These are phyloP conservation scores for Euptelea pleiosperma DNA, from an alignment of 164 flowering plant genomes.

Conservation along the genomic window DNA sequence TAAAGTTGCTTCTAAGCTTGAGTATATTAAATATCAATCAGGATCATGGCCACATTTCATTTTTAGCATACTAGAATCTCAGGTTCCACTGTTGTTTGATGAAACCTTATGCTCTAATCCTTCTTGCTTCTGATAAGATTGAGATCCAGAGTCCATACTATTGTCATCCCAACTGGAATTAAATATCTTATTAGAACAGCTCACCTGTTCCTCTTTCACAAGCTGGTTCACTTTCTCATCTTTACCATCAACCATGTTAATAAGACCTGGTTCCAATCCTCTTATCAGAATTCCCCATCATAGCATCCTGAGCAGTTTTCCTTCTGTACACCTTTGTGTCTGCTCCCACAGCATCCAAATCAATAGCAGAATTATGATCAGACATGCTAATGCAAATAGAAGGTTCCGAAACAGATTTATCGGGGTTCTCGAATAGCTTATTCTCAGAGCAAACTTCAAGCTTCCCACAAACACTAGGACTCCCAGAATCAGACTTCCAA, in stretches of 20 bases:
- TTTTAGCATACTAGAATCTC: constrained; percentile 1
- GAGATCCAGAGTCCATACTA: constrained; percentile 21
- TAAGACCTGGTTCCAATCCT: too few relatives aligned
- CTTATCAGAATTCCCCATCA: background rate
- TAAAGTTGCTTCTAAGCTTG: constrained; percentile 12
- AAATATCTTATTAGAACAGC: constrained; percentile 29
- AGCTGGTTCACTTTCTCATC: constrained; percentile 9
- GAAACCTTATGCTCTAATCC: constrained; percentile 7
- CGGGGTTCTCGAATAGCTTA: constrained; percentile 10
- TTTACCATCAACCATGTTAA: too few relatives aligned
- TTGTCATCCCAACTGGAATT: constrained; percentile 26
- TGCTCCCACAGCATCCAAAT: constrained; percentile 1
- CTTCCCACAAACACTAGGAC: constrained; percentile 17
- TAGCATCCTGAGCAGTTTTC: background rate
- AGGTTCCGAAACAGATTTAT: constrained; percentile 11
- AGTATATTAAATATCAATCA: constrained; percentile 24
- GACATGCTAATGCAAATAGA: background rate
- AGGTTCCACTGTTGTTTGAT: background rate
- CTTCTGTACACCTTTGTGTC: constrained; percentile 1
- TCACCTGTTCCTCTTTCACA: constrained; percentile 35
- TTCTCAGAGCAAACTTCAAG: constrained; percentile 13
- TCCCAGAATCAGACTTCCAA: constrained; percentile 11
- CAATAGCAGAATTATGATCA: constrained; percentile 11
- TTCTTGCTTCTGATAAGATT: constrained; percentile 12
- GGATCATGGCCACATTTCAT: constrained; percentile 1